These are phyloP conservation scores for Cryphonectria japonica DNA, from an alignment of 2,329 filamentous ascomycete species.

Conservation along the genomic window DNA sequence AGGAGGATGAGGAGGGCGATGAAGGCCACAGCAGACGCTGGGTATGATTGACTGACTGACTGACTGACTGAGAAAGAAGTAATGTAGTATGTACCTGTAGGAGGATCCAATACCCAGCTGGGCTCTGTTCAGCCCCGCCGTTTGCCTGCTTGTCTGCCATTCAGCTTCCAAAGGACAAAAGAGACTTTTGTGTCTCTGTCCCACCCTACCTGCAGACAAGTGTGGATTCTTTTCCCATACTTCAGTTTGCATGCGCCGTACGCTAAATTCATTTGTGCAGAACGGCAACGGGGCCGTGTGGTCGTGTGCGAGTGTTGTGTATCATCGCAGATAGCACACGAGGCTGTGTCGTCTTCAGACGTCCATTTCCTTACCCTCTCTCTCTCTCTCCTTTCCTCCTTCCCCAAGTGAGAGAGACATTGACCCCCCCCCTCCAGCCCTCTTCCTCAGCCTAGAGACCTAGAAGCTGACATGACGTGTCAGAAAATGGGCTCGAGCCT, in stretches of 20 bases:
- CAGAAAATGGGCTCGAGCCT: conserved; percentile 2
- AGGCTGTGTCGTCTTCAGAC: not conserved
- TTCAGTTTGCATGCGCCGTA: not conserved
- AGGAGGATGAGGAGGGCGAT: not conserved
- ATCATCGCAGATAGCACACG: not conserved
- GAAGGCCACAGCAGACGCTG: not conserved
- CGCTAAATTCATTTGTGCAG: not conserved
- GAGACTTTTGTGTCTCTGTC: not conserved
- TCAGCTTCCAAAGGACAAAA: not conserved
- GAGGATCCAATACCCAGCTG: not conserved
- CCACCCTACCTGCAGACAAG: not conserved
- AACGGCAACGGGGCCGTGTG: not conserved
- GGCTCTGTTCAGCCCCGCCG: not conserved
- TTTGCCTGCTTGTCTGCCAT: not conserved
- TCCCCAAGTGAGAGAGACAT: not conserved
- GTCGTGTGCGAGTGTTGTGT: not conserved
- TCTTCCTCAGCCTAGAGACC: not conserved
- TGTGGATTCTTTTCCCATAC: not conserved
- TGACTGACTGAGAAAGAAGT: not conserved
- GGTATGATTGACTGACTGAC: not conserved
- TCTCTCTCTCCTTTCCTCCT: not conserved
- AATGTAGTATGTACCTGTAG: not conserved
- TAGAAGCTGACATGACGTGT: not conserved
- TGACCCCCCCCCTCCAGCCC: not conserved
- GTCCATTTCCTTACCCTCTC: not conserved